phyloP scores from a whole-genome alignment of 139 green algal genomes.

The Chlamydomonas sp. region DNA sequence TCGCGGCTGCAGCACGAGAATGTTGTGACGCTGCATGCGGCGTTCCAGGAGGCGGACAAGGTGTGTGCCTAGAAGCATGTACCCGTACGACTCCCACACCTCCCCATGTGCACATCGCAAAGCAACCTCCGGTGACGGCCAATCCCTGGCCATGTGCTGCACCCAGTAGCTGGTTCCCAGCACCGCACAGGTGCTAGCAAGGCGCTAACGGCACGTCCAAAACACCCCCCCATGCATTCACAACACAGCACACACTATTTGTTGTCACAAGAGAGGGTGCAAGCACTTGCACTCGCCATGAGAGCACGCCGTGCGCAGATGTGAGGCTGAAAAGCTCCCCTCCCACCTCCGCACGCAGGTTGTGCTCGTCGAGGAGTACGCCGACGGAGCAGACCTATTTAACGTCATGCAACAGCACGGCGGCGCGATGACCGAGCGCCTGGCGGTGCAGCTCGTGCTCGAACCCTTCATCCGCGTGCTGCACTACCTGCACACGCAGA shows the following conservation, averaged over 20 bases:
- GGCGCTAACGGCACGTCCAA: no score
- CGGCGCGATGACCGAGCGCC: constrained; percentile 40
- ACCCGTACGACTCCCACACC: neutral
- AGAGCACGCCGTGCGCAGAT: neutral
- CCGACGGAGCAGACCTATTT: constrained; percentile 48
- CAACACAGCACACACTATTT: neutral
- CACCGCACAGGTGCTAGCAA: no score
- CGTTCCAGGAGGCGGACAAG: constrained; percentile 43
- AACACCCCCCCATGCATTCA: neutral
- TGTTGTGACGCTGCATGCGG: constrained; percentile 46
- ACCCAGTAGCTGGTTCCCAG: no score
- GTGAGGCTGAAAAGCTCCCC: neutral
- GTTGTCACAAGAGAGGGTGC: neutral
- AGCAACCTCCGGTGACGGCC: neutral
- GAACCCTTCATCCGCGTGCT: constrained; percentile 53
- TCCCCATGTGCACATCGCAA: neutral
- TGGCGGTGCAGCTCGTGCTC: constrained; percentile 55
- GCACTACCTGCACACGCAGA: constrained; percentile 35
- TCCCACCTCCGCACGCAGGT: no score
- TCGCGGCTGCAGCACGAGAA: constrained; percentile 42
- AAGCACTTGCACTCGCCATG: neutral
- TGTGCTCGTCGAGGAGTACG: constrained; percentile 43
- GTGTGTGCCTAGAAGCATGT: constrained; percentile 33
- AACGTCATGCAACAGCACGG: constrained; percentile 50
- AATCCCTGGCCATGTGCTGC: neutral